Percentiles rank a stretch among this genome's conserved stretches.
Evolutionary conservation across 805 yeast genomes (phyloP).

Genomic region (Myxozyma sirexii): DNA sequence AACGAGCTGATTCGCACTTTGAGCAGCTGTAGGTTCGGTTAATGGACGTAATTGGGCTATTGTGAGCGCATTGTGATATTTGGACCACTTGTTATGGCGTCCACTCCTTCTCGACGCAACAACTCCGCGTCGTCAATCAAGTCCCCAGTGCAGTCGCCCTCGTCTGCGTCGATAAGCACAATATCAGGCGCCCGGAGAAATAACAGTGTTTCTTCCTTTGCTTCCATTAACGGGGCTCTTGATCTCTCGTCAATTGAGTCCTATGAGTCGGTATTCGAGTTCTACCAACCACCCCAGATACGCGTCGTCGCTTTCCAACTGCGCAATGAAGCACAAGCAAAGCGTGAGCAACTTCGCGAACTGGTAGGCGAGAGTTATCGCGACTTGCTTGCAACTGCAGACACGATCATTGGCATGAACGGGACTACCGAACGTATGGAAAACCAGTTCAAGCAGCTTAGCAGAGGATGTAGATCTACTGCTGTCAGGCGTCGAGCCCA

Average conservation of each 20-base stretch:
- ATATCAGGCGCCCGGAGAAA: neutral
- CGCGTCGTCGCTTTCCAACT: conserved; percentile 29
- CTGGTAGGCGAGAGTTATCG: conserved; percentile 34
- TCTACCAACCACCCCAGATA: conserved; percentile 28
- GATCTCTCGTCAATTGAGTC: conserved; percentile 21
- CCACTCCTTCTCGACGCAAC: neutral
- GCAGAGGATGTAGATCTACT: conserved; percentile 18
- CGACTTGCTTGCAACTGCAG: conserved; percentile 30
- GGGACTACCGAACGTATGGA: conserved; percentile 19
- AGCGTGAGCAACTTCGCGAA: conserved; percentile 27
- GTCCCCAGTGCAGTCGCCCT: neutral
- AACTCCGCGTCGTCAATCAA: conserved; percentile 3
- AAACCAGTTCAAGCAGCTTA: conserved; percentile 13
- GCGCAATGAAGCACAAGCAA: conserved; percentile 26
- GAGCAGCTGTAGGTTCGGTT: too few relatives aligned
- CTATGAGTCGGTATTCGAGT: conserved; percentile 28
- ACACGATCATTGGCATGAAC: conserved; percentile 29
- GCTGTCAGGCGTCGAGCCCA: conserved; percentile 9
- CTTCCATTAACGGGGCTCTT: neutral
- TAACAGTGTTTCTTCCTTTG: neutral
- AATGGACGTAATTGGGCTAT: too few relatives aligned
- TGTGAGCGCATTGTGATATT: too few relatives aligned
- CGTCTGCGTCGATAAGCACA: neutral
- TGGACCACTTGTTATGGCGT: too few relatives aligned
- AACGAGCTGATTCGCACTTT: too few relatives aligned